Evolutionary conservation across 495 filamentous ascomycete species (phyloP).

Genomic region (Xylaria flabelliformis): DNA sequence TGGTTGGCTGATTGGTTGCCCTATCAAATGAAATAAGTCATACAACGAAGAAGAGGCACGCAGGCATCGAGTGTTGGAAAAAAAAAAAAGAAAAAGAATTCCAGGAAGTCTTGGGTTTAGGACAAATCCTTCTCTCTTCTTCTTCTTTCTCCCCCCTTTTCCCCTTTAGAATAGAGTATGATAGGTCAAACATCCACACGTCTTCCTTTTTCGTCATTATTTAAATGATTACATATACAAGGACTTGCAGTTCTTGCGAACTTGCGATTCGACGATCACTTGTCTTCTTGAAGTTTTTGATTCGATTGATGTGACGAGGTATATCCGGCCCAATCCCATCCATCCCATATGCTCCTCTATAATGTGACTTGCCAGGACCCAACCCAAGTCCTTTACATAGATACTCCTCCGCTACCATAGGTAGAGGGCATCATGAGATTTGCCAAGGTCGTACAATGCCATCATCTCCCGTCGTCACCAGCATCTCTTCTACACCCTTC

Average conservation of each 20-base stretch:
- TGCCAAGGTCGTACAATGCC: constrained; percentile 77
- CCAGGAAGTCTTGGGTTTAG: not conserved
- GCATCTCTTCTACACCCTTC: constrained; percentile 68
- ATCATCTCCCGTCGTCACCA: constrained; percentile 83
- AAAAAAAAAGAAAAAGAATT: not conserved
- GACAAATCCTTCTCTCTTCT: constrained; percentile 4
- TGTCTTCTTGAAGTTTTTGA: not conserved
- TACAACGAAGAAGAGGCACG: not conserved
- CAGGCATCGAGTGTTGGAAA: not conserved
- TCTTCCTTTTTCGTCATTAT: constrained; percentile 16
- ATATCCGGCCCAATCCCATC: too few relatives aligned
- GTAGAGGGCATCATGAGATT: constrained; percentile 27
- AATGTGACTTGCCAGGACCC: constrained; percentile 9
- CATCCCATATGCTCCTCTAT: constrained; percentile 8
- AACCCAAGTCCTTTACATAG: constrained; percentile 1
- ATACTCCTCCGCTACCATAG: not conserved
- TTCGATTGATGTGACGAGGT: not conserved
- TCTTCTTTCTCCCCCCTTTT: not conserved
- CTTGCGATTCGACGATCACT: not conserved
- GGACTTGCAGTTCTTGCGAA: not conserved
- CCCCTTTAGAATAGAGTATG: constrained; percentile 20
- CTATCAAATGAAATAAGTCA: not conserved
- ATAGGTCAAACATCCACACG: constrained; percentile 13
- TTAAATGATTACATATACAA: constrained; percentile 21
- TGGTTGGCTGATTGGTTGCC: too few relatives aligned